A percentile compares a stretch with the other conserved stretches of the same genome.
These are phyloP conservation scores for Ulota crispa DNA, from an alignment of 225 moss, liverwort and hornwort species.

Conservation along the genomic window DNA sequence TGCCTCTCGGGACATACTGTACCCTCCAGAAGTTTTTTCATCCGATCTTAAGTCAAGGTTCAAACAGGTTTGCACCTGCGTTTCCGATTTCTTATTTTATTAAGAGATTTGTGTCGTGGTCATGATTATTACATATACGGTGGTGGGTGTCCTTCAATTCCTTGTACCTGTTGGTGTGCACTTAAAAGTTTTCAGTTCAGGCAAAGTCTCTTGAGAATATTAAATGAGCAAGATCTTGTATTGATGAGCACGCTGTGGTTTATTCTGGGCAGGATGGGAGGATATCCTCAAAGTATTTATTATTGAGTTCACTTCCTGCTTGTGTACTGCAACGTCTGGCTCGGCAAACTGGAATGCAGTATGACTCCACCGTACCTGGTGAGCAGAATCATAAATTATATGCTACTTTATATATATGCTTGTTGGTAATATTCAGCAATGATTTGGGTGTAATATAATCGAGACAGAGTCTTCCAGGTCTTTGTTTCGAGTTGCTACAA, in stretches of 20 bases:
- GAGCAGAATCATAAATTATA: conserved; percentile 9
- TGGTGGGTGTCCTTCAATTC: neutral
- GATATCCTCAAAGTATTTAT: conserved; percentile 44
- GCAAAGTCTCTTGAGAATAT: neutral
- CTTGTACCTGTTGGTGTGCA: conserved; percentile 1
- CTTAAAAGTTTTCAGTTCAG: neutral
- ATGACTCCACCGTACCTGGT: conserved; percentile 58
- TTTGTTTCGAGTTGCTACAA: neutral
- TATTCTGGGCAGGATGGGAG: conserved; percentile 52
- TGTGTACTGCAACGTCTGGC: conserved; percentile 66
- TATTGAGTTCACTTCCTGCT: conserved; percentile 75
- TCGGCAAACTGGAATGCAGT: conserved; percentile 59
- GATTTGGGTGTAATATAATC: neutral
- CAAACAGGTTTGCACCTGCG: conserved; percentile 42
- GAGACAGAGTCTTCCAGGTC: neutral
- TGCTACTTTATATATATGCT: neutral
- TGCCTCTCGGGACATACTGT: conserved; percentile 59
- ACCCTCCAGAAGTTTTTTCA: conserved; percentile 50
- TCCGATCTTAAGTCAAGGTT: conserved; percentile 61
- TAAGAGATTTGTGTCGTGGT: conserved; percentile 5
- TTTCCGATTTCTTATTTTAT: neutral
- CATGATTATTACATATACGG: neutral
- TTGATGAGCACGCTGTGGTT: conserved; percentile 18
- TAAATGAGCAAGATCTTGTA: neutral
- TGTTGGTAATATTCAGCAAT: neutral